Evolutionary conservation across 2,329 filamentous ascomycete species (phyloP).

Genomic region (Arthrinium phaeospermum): DNA sequence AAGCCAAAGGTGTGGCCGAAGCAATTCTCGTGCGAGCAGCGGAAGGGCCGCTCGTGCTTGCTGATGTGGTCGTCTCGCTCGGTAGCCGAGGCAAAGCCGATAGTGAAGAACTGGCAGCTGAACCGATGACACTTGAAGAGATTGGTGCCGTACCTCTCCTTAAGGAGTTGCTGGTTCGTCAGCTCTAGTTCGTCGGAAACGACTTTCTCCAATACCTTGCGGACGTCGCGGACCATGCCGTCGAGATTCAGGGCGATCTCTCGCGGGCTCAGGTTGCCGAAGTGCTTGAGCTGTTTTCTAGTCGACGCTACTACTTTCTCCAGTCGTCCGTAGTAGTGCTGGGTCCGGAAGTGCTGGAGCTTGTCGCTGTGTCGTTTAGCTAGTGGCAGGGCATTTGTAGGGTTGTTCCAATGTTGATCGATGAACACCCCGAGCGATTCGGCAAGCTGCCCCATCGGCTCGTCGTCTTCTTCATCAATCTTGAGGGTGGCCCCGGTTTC

Average conservation of each 20-base stretch:
- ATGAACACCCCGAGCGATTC: slow-evolving; percentile 20
- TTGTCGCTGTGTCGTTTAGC: slow-evolving; percentile 14
- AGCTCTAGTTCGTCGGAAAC: background rate
- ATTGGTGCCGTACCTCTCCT: slow-evolving; percentile 41
- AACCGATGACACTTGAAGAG: slow-evolving; percentile 45
- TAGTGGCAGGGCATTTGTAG: slow-evolving; percentile 2
- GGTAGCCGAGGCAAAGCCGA: slow-evolving; percentile 42
- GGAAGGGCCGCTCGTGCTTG: slow-evolving; percentile 43
- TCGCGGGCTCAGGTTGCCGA: background rate
- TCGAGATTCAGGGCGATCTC: background rate
- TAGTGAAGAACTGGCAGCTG: slow-evolving; percentile 47
- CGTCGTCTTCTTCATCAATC: background rate
- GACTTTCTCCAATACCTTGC: background rate
- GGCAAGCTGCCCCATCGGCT: background rate
- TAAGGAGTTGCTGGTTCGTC: background rate
- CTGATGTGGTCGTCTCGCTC: slow-evolving; percentile 41
- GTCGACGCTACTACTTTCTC: background rate
- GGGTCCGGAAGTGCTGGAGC: background rate
- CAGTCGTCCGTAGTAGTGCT: background rate
- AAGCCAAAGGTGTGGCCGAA: background rate
- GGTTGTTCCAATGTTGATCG: slow-evolving; percentile 15
- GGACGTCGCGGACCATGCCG: background rate
- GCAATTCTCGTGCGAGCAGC: slow-evolving; percentile 34
- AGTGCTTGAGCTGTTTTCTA: background rate
- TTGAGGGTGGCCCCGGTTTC: slow-evolving; percentile 11